Conservation (phyloP, 225 moss, liverwort and hornwort genomes). For the Neckera pumila region DNA sequence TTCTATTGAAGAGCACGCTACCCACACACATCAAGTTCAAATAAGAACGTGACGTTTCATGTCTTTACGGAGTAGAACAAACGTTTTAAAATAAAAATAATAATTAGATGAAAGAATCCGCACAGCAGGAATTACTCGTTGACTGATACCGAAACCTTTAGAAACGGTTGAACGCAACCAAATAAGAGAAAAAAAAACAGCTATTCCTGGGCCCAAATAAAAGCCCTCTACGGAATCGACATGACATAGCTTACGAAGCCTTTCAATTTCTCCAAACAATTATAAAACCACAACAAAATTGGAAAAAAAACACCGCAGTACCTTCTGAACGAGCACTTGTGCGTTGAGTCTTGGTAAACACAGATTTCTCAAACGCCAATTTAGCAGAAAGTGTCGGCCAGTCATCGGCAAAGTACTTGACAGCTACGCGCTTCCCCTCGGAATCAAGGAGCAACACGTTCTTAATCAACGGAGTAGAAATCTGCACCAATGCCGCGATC, state of each 20-base stretch:
- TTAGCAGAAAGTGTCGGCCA: conserved; percentile 62
- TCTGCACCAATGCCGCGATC: conserved; percentile 23
- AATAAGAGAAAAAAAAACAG: not conserved
- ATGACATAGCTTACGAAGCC: not conserved
- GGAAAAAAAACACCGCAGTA: not conserved
- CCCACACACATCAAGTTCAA: not conserved
- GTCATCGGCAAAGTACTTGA: conserved; percentile 77
- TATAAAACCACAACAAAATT: not conserved
- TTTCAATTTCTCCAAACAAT: not conserved
- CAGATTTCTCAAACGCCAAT: conserved; percentile 68
- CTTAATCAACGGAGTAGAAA: conserved; percentile 69
- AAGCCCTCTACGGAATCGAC: not conserved
- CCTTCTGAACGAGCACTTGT: conserved; percentile 34
- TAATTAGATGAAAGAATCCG: not conserved
- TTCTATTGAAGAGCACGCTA: not conserved
- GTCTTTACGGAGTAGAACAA: not conserved
- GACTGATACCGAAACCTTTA: not conserved
- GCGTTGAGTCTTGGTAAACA: conserved; percentile 38
- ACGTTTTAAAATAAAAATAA: not conserved
- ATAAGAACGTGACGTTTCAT: not conserved
- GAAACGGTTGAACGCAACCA: not conserved
- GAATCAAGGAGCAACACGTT: conserved; percentile 67
- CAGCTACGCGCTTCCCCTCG: conserved; percentile 77
- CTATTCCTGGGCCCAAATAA: not conserved
- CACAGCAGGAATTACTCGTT: not conserved